A percentile compares a stretch with the other conserved stretches of the same genome.
Conservation (phyloP, 352 stramenopile genomes). For the Phytophthora hibernalis region DNA sequence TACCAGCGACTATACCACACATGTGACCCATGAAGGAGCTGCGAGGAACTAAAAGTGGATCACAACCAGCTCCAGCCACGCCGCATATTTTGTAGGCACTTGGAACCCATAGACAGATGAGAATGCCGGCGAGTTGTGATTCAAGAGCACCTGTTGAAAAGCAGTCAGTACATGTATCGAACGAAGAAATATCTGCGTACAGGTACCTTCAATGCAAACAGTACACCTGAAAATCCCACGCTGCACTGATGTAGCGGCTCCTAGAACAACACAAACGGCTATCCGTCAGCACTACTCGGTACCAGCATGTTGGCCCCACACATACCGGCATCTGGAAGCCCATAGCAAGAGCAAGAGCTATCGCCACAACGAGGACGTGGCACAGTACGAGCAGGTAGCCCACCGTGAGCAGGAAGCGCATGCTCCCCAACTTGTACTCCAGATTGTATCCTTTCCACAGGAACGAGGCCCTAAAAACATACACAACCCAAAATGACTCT, state of each 20-base stretch:
- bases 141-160: constrained; percentile 73
- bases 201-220: constrained; percentile 83
- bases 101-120: constrained; percentile 72
- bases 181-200: background rate
- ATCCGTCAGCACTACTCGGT: background rate
- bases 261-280: constrained; percentile 26
- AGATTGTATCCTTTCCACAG: constrained; percentile 90
- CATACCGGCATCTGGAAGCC: constrained; percentile 38
- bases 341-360: constrained; percentile 40
- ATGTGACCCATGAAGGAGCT: constrained; percentile 90
- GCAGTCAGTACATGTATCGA: background rate
- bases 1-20: constrained; percentile 87
- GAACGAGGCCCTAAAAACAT: constrained; percentile 67
- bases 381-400: constrained; percentile 67
- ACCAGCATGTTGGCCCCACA: constrained; percentile 8
- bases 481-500: constrained; percentile 5
- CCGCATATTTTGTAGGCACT: constrained; percentile 88
- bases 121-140: constrained; percentile 73
- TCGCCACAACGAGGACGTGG: constrained; percentile 61
- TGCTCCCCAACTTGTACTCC: constrained; percentile 66
- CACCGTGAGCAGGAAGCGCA: constrained; percentile 57
- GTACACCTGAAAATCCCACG: constrained; percentile 80
- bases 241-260: constrained; percentile 65
- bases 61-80: constrained; percentile 90
- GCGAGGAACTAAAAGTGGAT: constrained; percentile 85